Evolutionary conservation across 352 stramenopile genomes (phyloP).

Genomic region (Phytopythium cucurbitacearum): DNA sequence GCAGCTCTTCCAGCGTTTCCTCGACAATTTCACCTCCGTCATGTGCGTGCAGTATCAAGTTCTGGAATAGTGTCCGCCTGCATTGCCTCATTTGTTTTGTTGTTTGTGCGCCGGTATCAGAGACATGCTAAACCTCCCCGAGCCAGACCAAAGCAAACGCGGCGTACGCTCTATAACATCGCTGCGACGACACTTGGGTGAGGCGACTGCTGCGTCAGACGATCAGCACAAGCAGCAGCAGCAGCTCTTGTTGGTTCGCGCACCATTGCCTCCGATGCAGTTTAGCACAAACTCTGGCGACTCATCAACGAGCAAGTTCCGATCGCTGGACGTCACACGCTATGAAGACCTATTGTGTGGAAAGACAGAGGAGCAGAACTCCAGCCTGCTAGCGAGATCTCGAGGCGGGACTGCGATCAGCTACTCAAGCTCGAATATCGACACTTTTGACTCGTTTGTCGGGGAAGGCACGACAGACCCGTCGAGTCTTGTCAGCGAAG

Average conservation of each 20-base stretch:
- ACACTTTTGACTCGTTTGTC: constrained; percentile 1
- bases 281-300: no score
- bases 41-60: constrained; percentile 9
- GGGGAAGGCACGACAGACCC: neutral
- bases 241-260: neutral
- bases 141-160: constrained; percentile 2
- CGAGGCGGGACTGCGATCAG: neutral
- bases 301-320: neutral
- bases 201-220: neutral
- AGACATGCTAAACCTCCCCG: neutral
- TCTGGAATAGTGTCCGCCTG: no score
- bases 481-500: constrained; percentile 3
- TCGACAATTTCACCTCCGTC: constrained; percentile 32
- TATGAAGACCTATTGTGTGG: neutral
- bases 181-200: neutral
- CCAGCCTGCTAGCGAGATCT: neutral
- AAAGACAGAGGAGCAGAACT: neutral
- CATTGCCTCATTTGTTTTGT: no score
- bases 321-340: neutral
- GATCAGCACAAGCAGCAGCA: neutral
- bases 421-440: neutral
- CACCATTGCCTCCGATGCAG: neutral
- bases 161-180: constrained; percentile 6
- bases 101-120: neutral
- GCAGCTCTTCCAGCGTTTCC: constrained; percentile 66